These are phyloP conservation scores for Pseudozyma sp. DNA, from an alignment of 1,284 basidiomycete genomes.

Conservation along the genomic window DNA sequence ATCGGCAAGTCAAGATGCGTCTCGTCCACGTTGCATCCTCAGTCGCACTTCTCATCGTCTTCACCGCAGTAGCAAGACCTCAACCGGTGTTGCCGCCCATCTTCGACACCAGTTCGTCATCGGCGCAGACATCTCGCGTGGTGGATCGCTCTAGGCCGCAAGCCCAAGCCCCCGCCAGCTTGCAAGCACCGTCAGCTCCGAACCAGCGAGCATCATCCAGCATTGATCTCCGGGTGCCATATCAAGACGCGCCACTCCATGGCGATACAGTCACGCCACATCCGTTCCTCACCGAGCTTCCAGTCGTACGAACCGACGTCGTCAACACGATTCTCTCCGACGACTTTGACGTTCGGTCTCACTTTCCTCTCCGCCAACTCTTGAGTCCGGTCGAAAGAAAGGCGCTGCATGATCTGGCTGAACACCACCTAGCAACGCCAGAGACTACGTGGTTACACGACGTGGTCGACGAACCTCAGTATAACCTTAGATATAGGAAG, in stretches of 20 bases:
- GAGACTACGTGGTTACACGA: constrained; percentile 5
- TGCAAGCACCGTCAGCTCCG: background rate
- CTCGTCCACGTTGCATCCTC: too few species aligned
- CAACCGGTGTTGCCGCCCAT: background rate
- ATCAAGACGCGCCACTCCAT: background rate
- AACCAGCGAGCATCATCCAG: background rate
- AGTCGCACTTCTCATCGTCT: background rate
- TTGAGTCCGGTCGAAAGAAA: constrained; percentile 1
- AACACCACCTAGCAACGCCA: background rate
- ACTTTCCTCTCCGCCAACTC: background rate
- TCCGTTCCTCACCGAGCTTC: background rate
- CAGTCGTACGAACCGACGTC: constrained; percentile 5
- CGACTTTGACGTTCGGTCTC: background rate
- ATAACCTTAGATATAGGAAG: constrained; percentile 8
- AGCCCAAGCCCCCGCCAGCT: background rate
- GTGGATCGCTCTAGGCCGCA: too few species aligned
- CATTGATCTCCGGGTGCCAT: background rate
- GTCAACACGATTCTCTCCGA: constrained; percentile 1
- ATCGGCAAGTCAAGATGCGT: too few species aligned
- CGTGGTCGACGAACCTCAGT: constrained; percentile 19
- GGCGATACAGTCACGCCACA: background rate
- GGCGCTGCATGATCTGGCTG: constrained; percentile 1
- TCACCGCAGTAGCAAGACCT: background rate
- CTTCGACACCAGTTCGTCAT: background rate
- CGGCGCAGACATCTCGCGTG: too few species aligned